Evolutionary conservation across 2,329 filamentous ascomycete genomes (phyloP), one percentile per base, ranked within the genome.

Genomic region (Ambrosiella cleistominuta): DNA sequence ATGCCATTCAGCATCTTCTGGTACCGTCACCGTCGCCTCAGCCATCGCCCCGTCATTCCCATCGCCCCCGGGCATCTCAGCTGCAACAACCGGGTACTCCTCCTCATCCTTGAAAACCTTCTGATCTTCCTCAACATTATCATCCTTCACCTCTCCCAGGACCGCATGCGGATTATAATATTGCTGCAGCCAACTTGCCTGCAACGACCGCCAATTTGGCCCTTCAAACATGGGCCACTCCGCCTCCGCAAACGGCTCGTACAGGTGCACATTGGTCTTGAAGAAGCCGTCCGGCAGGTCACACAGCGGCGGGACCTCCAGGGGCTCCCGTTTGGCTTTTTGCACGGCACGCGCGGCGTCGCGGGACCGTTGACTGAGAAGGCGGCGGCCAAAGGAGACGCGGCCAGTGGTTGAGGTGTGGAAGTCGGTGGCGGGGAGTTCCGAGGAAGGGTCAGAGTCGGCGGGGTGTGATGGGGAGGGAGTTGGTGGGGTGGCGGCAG

Each of bases 181-280:
- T 40, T 61, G 57, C 36, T 61, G 60, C 12, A 61, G 40, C 57
- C 60, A 59, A 9, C 57, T 59, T 5, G 60, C 57, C 42, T 58
- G 57, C 40, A 61, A 13, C 15, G 54, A 56, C 11, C 60, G 47
- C 60, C 60, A 61, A 57, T 61, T 57, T 4, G 59, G 59, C 35
- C 53, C 56, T 12, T 58, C 56, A 19, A 60, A 57, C 13, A 60
- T 51, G 27, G 59, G 56, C 59, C 59, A 60, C 9, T 60, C 52
- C 7, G 56, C 51, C 40, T 57, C 19, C 12, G 53, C 54, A 59
- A 61, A 58, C 40, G 56, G 56, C 35, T 61, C 57, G 50, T 61
- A 35, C 36, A 59, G 27, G 49, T 53, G 44, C 5, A 61, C 57
- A 57, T 61, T 61, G 27, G 19, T 11, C 3, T 54, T 27, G 12